phyloP scores from a whole-genome alignment of 192 early-diverging fungal genomes.

The Bifiguratus adelaidae region DNA sequence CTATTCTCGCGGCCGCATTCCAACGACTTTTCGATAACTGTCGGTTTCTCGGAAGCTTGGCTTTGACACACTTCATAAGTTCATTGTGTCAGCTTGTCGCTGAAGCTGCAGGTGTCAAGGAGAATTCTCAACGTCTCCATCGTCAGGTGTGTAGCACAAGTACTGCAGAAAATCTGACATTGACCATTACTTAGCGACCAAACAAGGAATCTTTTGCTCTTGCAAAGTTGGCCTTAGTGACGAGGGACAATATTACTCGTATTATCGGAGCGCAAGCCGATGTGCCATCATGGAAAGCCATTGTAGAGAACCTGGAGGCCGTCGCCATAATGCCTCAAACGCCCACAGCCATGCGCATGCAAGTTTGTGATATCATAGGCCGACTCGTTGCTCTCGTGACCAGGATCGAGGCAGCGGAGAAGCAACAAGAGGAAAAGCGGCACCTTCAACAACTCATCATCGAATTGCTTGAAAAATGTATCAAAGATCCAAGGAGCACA shows the following conservation, averaged over 20 bases:
- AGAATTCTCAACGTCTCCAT: slow-evolving; percentile 4
- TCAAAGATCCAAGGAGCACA: slow-evolving; percentile 12
- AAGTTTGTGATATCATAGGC: slow-evolving; percentile 65
- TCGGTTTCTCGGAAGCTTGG: slow-evolving; percentile 36
- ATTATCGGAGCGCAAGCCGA: slow-evolving; percentile 27
- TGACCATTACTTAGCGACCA: too few species aligned
- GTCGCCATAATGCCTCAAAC: slow-evolving; percentile 51
- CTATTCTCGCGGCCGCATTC: slow-evolving; percentile 32
- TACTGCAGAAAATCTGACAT: not conserved
- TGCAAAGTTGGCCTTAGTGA: slow-evolving; percentile 55
- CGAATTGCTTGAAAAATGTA: slow-evolving; percentile 45
- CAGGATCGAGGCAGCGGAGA: slow-evolving; percentile 51
- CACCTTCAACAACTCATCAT: slow-evolving; percentile 50
- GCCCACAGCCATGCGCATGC: slow-evolving; percentile 52
- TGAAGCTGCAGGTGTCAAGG: slow-evolving; percentile 27
- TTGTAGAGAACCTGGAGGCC: slow-evolving; percentile 65
- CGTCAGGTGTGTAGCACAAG: slow-evolving; percentile 4
- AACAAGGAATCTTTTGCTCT: slow-evolving; percentile 73
- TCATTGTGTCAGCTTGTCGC: slow-evolving; percentile 56
- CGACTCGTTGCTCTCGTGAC: slow-evolving; percentile 59
- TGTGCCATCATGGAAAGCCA: slow-evolving; percentile 40
- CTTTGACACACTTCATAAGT: slow-evolving; percentile 53
- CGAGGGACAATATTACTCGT: slow-evolving; percentile 44
- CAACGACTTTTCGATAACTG: slow-evolving; percentile 66
- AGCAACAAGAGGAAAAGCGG: too few species aligned